Evolutionary conservation across 208 protist species (phyloP).

Genomic region (Trypanosoma cruzi): DNA sequence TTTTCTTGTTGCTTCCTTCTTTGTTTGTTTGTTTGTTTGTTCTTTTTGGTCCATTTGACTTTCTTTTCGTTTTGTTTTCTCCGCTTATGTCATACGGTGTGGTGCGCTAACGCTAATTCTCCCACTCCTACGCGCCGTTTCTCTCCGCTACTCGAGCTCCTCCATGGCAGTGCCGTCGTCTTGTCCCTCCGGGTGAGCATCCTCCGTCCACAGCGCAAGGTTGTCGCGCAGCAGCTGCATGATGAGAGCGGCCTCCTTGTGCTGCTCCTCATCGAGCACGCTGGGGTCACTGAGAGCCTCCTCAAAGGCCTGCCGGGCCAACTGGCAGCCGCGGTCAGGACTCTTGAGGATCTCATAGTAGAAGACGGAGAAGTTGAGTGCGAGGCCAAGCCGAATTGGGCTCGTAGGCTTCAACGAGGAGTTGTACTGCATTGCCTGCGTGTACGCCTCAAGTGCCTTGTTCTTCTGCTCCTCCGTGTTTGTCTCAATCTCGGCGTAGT

Average conservation of each 20-base stretch:
- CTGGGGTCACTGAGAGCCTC: conserved; percentile 97
- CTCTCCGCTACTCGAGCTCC: conserved; percentile 77
- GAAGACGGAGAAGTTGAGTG: conserved; percentile 99
- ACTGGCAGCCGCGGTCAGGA: conserved; percentile 95
- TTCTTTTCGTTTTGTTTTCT: not conserved
- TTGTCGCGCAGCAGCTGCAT: conserved; percentile 99
- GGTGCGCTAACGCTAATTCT: not conserved
- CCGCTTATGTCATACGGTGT: not conserved
- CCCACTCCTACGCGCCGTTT: not conserved
- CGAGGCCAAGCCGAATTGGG: conserved; percentile 98
- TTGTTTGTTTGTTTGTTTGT: conserved; percentile 18
- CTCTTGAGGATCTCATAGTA: conserved; percentile 99
- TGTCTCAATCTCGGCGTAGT: conserved; percentile 95
- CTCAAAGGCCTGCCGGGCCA: conserved; percentile 98
- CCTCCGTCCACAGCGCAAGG: conserved; percentile 98
- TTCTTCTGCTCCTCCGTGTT: conserved; percentile 88
- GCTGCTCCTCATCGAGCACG: conserved; percentile 97
- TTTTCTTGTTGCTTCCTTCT: conserved; percentile 4
- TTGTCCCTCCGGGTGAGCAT: conserved; percentile 76
- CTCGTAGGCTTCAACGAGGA: conserved; percentile 91
- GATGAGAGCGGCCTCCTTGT: conserved; percentile 99
- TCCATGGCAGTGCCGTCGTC: conserved; percentile 89
- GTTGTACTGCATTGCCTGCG: conserved; percentile 84
- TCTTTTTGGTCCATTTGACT: conserved; percentile 7
- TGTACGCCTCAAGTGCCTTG: conserved; percentile 90